These are phyloP conservation scores for Vinca major DNA, from an alignment of 305 asterid genomes.

Conservation along the genomic window DNA sequence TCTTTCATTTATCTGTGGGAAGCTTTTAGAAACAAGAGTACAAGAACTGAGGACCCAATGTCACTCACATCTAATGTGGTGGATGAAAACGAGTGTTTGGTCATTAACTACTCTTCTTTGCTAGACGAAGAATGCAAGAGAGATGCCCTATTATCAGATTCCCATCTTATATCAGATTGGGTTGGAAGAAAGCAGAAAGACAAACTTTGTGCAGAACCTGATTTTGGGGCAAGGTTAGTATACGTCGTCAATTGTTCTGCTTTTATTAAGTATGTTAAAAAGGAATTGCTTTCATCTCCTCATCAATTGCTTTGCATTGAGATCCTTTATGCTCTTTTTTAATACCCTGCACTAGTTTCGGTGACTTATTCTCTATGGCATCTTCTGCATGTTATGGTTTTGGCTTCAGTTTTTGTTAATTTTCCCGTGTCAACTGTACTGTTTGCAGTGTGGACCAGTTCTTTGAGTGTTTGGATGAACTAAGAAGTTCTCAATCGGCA, in stretches of 20 bases:
- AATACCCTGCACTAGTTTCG: background rate
- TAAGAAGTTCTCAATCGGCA: conserved; percentile 89
- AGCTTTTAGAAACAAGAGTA: conserved; percentile 41
- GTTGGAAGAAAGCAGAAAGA: conserved; percentile 46
- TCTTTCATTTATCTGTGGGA: conserved; percentile 57
- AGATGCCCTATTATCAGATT: conserved; percentile 55
- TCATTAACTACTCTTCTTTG: conserved; percentile 24
- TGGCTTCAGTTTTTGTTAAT: conserved; percentile 16
- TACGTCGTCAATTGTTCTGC: background rate
- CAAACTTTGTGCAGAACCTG: conserved; percentile 55
- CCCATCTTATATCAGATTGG: conserved; percentile 91
- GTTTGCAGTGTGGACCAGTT: conserved; percentile 89
- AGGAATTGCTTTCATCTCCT: conserved; percentile 3
- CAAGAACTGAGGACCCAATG: conserved; percentile 27
- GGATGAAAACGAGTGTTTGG: conserved; percentile 31
- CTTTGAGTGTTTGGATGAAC: conserved; percentile 92
- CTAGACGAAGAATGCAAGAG: conserved; percentile 41
- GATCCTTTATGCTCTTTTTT: background rate
- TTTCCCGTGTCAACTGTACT: conserved; percentile 11
- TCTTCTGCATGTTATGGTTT: conserved; percentile 2
- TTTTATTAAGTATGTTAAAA: background rate
- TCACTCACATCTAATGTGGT: conserved; percentile 32
- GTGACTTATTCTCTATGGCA: background rate
- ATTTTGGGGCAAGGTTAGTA: conserved; percentile 90
- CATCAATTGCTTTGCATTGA: background rate